Base-by-base conservation (phyloP, 768 basidiomycete species). In the Kwoniella dendrophila region DNA sequence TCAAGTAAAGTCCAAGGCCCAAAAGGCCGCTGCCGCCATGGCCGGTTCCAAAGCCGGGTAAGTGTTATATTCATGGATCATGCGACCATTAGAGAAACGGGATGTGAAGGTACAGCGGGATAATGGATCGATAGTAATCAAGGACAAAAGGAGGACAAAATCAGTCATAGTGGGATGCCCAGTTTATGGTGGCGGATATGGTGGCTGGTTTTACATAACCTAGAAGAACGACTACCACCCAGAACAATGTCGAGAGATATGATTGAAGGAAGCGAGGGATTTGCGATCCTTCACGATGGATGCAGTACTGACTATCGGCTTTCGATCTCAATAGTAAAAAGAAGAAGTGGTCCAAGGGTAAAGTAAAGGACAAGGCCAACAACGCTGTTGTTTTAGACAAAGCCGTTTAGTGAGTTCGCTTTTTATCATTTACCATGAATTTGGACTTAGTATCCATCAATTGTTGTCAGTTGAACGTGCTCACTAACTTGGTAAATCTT, bases 341-440 rank as follows among this genome's bases (percentile, higher is more conserved):
- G 87, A 98, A 98, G 91, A 98, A 98, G 86, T 97, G 94, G 94
- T 96, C 92, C 74, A 98, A 98, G 86, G 96, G 96, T 80, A 98
- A 98, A 84, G 96, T 99, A 82, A 99, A 99, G 89, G 96, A 99
- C 84, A 99, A 98, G 88, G 92, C 95, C 77, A 88, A 90, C 79
- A 94, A 98, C 86, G 86, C 91, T 74, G 93, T 97, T 81, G 84
- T 87, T 71, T 87, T 95, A 77, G 95, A 98, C 85, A 95, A 97
- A 85, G 70, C 87, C 57, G 90, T 88, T 72, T 95, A 81, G 77
- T 79, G 59, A 63, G 75, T 70, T 36, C 34, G 14, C 8, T 48
- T 34, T 27, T 45, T 18, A 18, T 51, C 20, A 24, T 68, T 1
- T n/a, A 43, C 44, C 40, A 12, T 29, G 1, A 20, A 32, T 26